Evolutionary conservation across 768 basidiomycete genomes (phyloP), one percentile per base, ranked within the genome.

Genomic region (Amanita exitialis): DNA sequence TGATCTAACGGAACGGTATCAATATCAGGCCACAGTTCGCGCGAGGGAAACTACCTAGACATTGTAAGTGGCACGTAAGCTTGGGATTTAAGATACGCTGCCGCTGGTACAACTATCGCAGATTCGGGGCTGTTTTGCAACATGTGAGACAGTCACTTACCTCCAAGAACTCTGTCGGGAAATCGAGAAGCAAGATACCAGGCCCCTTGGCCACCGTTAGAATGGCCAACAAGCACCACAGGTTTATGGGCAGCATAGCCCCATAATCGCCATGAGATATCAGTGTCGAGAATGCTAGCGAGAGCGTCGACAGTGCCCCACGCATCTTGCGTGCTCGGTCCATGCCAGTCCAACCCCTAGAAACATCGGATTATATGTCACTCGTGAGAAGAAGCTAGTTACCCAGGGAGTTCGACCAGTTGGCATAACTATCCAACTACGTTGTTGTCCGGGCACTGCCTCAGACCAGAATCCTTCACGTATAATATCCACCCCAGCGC

Each of bases 341-440:
- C 93, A 58, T 90, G 93, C 92, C 92, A 95, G 63, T 96, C 93
- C 39, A 93, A 72, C 1, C 92, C 92, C 88, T 90, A 47, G 13
- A 27, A 28, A 15, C 41, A 38, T 34, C 18, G 41, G 42, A 23
- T 54, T 52, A 16, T 45, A 35, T 48, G 18, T 21, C 18, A 30
- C 21, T 45, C 13, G 47, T 21, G 25, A 42, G 32, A 38, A 32
- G 4, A 20, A n/a, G 30, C 49, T 25, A 8, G 44, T 66, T 61
- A 84, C 87, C 92, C 92, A 95, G 23, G 84, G 76, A 1, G 86
- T 92, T 47, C 83, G 71, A 0, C 93, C 92, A n/a, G 80, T 76
- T 0, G 92, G 87, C n/a, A 85, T 66, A 16, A 94, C 67, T 8
- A 86, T 67, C 93, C 93, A 96, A 50, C 78, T 82, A 6, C 67